phyloP scores from a whole-genome alignment of 2,329 filamentous ascomycete species.

The Fusarium praegraminearum region DNA sequence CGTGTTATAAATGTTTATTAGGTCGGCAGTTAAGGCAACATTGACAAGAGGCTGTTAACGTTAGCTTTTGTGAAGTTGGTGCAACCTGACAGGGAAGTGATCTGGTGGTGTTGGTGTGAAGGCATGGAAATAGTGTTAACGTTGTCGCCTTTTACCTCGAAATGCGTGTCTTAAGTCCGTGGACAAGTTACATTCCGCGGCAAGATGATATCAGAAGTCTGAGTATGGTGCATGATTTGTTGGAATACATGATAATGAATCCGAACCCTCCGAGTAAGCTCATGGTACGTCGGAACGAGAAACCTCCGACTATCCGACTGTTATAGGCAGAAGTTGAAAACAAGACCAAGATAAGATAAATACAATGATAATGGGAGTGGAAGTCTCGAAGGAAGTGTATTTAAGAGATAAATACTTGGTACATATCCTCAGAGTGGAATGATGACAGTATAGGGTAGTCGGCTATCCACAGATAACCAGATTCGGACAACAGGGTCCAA shows the following conservation, averaged over 20 bases:
- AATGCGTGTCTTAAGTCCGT: not conserved
- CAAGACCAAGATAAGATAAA: not conserved
- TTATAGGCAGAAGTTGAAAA: not conserved
- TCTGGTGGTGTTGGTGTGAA: not conserved
- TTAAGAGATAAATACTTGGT: not conserved
- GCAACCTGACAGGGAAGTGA: not conserved
- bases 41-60: not conserved
- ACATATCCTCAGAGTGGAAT: not conserved
- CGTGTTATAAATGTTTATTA: conserved; percentile 25
- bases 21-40: not conserved
- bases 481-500: conserved; percentile 11
- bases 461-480: not conserved
- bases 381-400: not conserved
- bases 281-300: not conserved
- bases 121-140: not conserved
- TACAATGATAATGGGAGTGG: too few species aligned
- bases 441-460: conserved; percentile 5
- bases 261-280: not conserved
- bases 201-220: not conserved
- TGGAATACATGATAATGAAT: not conserved
- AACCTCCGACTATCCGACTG: too few species aligned
- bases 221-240: not conserved
- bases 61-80: not conserved
- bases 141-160: not conserved
- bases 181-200: not conserved